These are phyloP conservation scores for Diaporthe nobilis DNA, from an alignment of 2,329 filamentous ascomycete genomes.

Conservation along the genomic window DNA sequence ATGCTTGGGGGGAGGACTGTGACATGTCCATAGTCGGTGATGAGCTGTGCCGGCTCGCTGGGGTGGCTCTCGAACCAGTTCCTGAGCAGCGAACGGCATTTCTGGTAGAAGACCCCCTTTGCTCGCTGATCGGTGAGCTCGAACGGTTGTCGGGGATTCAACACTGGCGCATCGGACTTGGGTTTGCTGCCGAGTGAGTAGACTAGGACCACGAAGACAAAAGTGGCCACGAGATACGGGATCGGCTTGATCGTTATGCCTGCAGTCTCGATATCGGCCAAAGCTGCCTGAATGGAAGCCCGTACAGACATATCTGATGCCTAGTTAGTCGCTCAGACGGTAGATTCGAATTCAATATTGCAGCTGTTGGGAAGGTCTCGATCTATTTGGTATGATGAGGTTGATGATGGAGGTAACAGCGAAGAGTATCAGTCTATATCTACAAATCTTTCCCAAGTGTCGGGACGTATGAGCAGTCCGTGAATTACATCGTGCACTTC, in stretches of 20 bases:
- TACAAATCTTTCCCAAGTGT: not conserved
- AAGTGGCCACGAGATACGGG: not conserved
- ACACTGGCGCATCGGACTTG: not conserved
- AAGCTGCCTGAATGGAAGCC: not conserved
- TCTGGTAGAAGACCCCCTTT: not conserved
- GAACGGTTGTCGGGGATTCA: not conserved
- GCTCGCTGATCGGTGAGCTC: not conserved
- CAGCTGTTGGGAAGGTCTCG: not conserved
- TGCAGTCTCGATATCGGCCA: not conserved
- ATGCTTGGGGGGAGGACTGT: slow-evolving; percentile 1
- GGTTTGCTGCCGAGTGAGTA: slow-evolving; percentile 12
- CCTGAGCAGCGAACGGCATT: not conserved
- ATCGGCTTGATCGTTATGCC: not conserved
- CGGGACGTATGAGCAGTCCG: not conserved
- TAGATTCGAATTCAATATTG: not conserved
- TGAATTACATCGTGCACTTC: not conserved
- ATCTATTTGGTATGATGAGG: not conserved
- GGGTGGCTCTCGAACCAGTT: slow-evolving; percentile 19
- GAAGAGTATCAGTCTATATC: not conserved
- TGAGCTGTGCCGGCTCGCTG: slow-evolving; percentile 7
- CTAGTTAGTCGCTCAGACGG: not conserved
- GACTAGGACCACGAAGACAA: not conserved
- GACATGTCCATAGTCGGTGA: slow-evolving; percentile 14
- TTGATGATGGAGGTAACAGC: not conserved
- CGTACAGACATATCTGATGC: not conserved